A percentile compares a stretch with the other conserved stretches of the same genome.
These are phyloP conservation scores for Mrakia blollopis DNA, from an alignment of 768 basidiomycete species.

Conservation along the genomic window DNA sequence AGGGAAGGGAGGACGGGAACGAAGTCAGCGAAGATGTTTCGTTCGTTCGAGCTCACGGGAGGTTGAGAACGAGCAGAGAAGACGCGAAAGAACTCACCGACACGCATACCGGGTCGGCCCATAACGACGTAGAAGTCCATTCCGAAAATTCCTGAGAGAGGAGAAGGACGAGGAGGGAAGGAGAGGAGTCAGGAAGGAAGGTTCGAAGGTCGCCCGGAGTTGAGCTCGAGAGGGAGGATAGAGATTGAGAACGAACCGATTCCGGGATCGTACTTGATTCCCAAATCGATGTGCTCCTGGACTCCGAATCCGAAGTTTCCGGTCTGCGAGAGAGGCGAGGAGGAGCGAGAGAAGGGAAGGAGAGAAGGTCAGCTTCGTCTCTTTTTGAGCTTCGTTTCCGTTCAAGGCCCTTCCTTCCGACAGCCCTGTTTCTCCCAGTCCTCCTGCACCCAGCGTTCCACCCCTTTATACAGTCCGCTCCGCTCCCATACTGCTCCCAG, in stretches of 20 bases:
- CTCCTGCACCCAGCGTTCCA: not conserved
- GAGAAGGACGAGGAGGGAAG: not conserved
- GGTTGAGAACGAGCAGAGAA: not conserved
- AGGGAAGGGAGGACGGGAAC: not conserved
- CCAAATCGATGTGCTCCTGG: constrained; percentile 98
- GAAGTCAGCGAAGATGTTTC: not conserved
- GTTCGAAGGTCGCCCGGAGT: not conserved
- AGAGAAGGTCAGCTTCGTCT: constrained; percentile 1
- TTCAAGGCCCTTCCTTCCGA: not conserved
- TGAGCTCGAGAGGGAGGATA: not conserved
- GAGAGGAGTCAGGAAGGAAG: not conserved
- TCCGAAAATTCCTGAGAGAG: constrained; percentile 67
- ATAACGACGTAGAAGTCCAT: constrained; percentile 96
- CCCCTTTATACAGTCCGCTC: not conserved
- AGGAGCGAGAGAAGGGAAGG: constrained; percentile 8
- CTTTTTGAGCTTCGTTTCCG: not conserved
- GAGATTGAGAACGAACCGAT: constrained; percentile 55
- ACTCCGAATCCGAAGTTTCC: constrained; percentile 99
- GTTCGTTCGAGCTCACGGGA: not conserved
- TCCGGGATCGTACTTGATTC: constrained; percentile 94
- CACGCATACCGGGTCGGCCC: constrained; percentile 89
- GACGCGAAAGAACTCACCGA: constrained; percentile 45
- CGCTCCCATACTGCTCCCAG: not conserved
- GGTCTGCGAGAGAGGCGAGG: constrained; percentile 55
- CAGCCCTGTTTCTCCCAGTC: too few species aligned